Evolutionary conservation across 1,284 basidiomycete species (phyloP).

Genomic region (Moesziomyces globuligerus): DNA sequence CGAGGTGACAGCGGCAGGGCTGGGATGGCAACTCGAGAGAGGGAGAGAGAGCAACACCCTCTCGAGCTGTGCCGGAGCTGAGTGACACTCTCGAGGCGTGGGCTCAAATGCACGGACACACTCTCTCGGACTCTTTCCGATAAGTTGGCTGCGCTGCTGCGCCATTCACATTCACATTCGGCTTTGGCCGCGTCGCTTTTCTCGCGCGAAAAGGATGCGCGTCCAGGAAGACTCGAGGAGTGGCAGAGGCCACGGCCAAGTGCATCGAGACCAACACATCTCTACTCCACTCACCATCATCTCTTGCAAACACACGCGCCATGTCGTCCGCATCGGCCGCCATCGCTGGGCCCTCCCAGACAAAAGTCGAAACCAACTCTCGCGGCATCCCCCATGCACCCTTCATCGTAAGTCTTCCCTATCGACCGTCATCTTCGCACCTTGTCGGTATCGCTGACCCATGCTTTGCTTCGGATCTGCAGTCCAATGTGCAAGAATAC

Average conservation of each 20-base stretch:
- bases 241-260: slow-evolving; percentile 6
- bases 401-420: slow-evolving; percentile 79
- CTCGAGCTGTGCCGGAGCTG: not conserved
- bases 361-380: slow-evolving; percentile 72
- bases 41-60: not conserved
- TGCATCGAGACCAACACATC: not conserved
- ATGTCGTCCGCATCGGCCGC: slow-evolving; percentile 29
- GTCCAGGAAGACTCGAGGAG: not conserved
- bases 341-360: slow-evolving; percentile 32
- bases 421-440: not conserved
- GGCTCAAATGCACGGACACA: slow-evolving; percentile 21
- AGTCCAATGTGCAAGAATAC: slow-evolving; percentile 86
- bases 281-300: slow-evolving; percentile 2
- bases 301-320: not conserved
- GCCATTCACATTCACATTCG: slow-evolving; percentile 12
- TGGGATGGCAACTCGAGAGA: not conserved
- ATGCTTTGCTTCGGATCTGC: slow-evolving; percentile 2
- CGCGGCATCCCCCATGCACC: slow-evolving; percentile 93
- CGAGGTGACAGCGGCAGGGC: not conserved
- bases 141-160: slow-evolving; percentile 3
- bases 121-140: too few relatives aligned
- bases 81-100: slow-evolving; percentile 3
- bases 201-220: slow-evolving; percentile 6
- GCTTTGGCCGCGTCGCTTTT: slow-evolving; percentile 21
- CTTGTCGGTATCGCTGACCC: not conserved